Conservation (phyloP, 2,329 filamentous ascomycete genomes). For the Monosporascus sp. region DNA sequence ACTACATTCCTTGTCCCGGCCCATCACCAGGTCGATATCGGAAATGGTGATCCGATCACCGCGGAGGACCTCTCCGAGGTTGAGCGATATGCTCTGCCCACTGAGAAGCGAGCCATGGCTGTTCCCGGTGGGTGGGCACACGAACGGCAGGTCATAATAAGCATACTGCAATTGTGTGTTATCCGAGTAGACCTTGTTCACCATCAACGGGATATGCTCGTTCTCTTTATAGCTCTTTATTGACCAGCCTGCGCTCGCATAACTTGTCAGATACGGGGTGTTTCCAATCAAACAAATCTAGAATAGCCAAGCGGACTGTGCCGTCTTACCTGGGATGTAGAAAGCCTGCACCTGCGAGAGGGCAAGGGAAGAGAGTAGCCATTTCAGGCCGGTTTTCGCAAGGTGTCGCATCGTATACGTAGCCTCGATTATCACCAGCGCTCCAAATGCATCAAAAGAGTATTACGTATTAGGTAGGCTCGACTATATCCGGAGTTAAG, state of each 20-base stretch:
- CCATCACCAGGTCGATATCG: constrained; percentile 76
- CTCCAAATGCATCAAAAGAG: constrained; percentile 12
- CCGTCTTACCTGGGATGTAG: constrained; percentile 74
- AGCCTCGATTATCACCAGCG: constrained; percentile 11
- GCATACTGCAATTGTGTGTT: constrained; percentile 87
- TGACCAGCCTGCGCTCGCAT: constrained; percentile 59
- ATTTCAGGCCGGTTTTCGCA: constrained; percentile 28
- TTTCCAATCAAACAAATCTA: not conserved
- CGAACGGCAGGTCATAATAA: constrained; percentile 83
- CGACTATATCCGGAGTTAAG: not conserved
- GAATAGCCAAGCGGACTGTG: not conserved
- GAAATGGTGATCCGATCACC: constrained; percentile 82
- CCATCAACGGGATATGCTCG: constrained; percentile 76
- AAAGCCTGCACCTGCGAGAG: constrained; percentile 59
- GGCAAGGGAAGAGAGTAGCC: constrained; percentile 41
- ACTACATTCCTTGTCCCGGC: constrained; percentile 66
- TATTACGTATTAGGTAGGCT: not conserved
- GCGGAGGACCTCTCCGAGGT: constrained; percentile 80
- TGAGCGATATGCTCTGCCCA: constrained; percentile 73
- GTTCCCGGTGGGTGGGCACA: constrained; percentile 71
- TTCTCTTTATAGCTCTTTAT: constrained; percentile 72
- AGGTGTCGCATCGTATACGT: constrained; percentile 19
- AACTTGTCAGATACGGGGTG: constrained; percentile 12
- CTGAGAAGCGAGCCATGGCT: constrained; percentile 64
- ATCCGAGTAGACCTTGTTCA: constrained; percentile 90